A percentile compares a stretch with the other conserved stretches of the same genome.
These are phyloP conservation scores for Phytophthora fragariaefolia DNA, from an alignment of 352 stramenopile genomes.

Conservation along the genomic window DNA sequence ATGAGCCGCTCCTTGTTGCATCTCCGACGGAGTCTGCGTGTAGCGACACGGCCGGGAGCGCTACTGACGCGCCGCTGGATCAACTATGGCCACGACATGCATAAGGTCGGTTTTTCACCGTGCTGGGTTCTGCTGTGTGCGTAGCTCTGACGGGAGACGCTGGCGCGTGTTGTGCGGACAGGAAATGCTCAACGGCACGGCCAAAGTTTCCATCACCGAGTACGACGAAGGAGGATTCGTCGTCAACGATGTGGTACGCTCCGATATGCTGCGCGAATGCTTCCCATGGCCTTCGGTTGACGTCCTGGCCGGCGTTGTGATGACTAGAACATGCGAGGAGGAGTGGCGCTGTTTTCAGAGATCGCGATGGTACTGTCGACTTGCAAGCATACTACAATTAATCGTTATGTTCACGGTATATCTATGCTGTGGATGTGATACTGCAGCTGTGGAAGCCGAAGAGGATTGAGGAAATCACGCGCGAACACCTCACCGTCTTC, in stretches of 20 bases:
- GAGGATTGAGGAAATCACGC: constrained; percentile 81
- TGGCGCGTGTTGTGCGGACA: constrained; percentile 27
- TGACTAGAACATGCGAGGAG: constrained; percentile 83
- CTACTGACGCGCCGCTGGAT: constrained; percentile 54
- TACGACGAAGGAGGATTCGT: constrained; percentile 90
- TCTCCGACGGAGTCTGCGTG: constrained; percentile 32
- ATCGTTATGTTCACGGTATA: not conserved
- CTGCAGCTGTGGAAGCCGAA: constrained; percentile 81
- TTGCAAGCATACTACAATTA: not conserved
- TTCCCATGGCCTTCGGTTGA: too few species aligned
- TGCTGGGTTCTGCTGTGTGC: not conserved
- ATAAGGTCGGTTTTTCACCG: constrained; percentile 47
- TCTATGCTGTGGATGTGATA: too few species aligned
- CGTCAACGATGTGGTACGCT: constrained; percentile 75
- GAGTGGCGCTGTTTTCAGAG: constrained; percentile 71
- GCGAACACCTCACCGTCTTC: constrained; percentile 78
- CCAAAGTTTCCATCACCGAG: constrained; percentile 82
- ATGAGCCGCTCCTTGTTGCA: constrained; percentile 39
- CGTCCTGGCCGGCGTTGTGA: not conserved
- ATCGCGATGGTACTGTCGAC: constrained; percentile 67
- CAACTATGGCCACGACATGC: constrained; percentile 88
- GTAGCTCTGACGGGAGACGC: constrained; percentile 3
- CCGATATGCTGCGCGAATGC: not conserved
- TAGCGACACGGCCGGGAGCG: constrained; percentile 14
- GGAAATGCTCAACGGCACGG: constrained; percentile 86